Evolutionary conservation across 805 yeast species (phyloP).

Genomic region (Kodamaea hsintzibuensis): DNA sequence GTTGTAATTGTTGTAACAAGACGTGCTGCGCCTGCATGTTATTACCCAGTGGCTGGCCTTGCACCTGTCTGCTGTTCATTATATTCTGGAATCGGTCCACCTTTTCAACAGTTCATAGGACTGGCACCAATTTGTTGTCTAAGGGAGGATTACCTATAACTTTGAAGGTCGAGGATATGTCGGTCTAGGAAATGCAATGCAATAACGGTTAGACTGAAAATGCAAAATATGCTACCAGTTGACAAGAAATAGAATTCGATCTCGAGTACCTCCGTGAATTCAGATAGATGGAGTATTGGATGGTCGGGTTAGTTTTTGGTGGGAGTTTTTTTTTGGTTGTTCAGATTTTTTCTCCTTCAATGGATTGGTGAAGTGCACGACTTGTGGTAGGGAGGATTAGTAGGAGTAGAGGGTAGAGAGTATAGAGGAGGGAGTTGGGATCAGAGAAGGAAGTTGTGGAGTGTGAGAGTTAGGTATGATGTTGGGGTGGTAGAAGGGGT

Average conservation of each 20-base stretch:
- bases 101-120: background rate
- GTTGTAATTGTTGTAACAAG: constrained; percentile 44
- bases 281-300: background rate
- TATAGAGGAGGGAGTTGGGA: background rate
- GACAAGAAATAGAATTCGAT: background rate
- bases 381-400: background rate
- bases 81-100: constrained; percentile 16
- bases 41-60: constrained; percentile 30
- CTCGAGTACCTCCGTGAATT: constrained; percentile 10
- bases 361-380: background rate
- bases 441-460: background rate
- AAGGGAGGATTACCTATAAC: background rate
- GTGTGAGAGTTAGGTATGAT: background rate
- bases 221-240: background rate
- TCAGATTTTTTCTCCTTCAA: constrained; percentile 2
- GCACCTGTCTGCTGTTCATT: constrained; percentile 16
- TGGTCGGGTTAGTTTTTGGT: background rate
- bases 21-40: constrained; percentile 45
- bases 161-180: background rate
- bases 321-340: background rate
- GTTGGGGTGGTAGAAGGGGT: background rate
- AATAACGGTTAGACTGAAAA: background rate
- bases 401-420: background rate
- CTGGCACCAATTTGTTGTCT: background rate
- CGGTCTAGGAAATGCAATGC: background rate